Evolutionary conservation across 1,284 basidiomycete species (phyloP).

Genomic region (Fomes fomentarius): DNA sequence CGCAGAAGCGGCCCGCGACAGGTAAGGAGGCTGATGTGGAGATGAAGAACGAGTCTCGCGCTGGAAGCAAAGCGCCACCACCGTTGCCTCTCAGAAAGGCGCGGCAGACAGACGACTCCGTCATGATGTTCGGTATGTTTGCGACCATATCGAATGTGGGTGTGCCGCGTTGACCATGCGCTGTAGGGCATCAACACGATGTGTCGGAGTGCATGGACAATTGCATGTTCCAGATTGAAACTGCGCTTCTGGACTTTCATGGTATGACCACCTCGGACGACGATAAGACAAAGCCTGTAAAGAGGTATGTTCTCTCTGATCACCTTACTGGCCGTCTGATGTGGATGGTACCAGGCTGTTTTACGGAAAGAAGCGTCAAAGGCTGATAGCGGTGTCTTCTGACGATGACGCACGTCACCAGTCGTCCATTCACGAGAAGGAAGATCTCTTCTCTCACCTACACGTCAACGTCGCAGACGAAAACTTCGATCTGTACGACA

Average conservation of each 20-base stretch:
- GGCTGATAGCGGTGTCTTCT: conserved; percentile 62
- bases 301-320: conserved; percentile 54
- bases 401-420: conserved; percentile 47
- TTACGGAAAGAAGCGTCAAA: conserved; percentile 80
- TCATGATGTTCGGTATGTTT: conserved; percentile 84
- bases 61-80: conserved; percentile 51
- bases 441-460: conserved; percentile 92
- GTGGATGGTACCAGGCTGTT: conserved; percentile 80
- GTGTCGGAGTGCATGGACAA: conserved; percentile 99
- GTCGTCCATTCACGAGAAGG: conserved; percentile 77
- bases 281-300: conserved; percentile 75
- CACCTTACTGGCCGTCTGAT: neutral
- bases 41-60: conserved; percentile 38
- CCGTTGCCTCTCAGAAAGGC: conserved; percentile 65
- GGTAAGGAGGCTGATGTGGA: conserved; percentile 45
- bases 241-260: conserved; percentile 81
- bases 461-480: conserved; percentile 93
- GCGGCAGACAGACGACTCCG: conserved; percentile 64
- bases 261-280: conserved; percentile 56
- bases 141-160: neutral
- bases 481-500: conserved; percentile 90
- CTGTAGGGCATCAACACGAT: conserved; percentile 92
- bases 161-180: neutral
- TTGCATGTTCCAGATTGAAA: conserved; percentile 97
- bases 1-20: conserved; percentile 19